Conservation (phyloP, 306 rosid species). For the Abrus pulchellus region DNA sequence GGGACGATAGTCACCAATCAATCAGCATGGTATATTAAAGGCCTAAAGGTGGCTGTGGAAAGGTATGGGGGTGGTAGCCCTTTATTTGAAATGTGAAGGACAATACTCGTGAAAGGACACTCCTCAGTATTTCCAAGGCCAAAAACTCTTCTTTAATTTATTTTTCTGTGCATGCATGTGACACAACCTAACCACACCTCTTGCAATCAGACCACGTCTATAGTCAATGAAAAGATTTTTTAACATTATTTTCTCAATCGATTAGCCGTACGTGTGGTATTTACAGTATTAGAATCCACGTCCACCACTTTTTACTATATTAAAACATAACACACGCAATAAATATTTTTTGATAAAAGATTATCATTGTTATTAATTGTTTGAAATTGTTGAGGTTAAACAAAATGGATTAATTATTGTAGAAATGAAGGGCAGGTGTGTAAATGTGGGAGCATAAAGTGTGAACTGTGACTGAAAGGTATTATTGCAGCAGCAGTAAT, state of each 20-base stretch:
- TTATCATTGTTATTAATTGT: no score
- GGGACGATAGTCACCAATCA: constrained; percentile 38
- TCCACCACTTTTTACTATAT: no score
- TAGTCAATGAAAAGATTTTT: constrained; percentile 40
- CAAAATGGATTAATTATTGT: no score
- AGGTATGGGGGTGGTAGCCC: constrained; percentile 33
- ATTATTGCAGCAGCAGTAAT: neutral
- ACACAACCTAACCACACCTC: constrained; percentile 52
- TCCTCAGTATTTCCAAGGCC: constrained; percentile 13
- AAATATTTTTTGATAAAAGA: no score
- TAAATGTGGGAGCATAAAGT: neutral
- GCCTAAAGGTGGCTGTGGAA: constrained; percentile 59
- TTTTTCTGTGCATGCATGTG: constrained; percentile 59
- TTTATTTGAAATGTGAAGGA: constrained; percentile 23
- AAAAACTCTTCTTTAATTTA: neutral
- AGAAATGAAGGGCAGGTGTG: constrained; percentile 1
- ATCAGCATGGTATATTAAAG: constrained; percentile 54
- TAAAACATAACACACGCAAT: no score
- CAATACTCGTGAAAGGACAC: constrained; percentile 67
- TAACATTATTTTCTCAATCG: neutral
- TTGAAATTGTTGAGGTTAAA: no score
- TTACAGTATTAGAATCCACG: neutral
- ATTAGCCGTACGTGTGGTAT: neutral
- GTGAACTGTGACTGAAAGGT: constrained; percentile 20
- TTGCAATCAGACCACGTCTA: neutral